A percentile compares a stretch with the other conserved stretches of the same genome.
These are phyloP conservation scores for Carex myosuroides DNA, from an alignment of 176 grass and related monocot species.

Conservation along the genomic window DNA sequence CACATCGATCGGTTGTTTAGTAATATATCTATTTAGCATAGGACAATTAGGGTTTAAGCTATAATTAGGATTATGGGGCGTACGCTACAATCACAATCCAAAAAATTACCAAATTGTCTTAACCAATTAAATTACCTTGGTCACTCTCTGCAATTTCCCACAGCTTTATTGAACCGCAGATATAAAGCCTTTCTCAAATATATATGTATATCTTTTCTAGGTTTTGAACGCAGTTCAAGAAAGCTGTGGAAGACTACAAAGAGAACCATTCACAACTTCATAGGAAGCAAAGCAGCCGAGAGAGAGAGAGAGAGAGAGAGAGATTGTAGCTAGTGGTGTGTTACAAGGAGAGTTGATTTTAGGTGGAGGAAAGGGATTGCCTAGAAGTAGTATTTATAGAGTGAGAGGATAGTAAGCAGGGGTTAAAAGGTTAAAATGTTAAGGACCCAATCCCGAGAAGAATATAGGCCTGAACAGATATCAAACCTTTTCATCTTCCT, in stretches of 20 bases:
- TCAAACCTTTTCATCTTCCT: conserved; percentile 5
- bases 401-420: conserved; percentile 4
- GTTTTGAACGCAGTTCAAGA: conserved; percentile 89
- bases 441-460: conserved; percentile 88
- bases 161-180: conserved; percentile 93
- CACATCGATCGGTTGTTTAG: background rate
- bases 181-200: conserved; percentile 7
- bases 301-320: background rate
- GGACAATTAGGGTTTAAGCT: background rate
- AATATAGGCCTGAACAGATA: conserved; percentile 69
- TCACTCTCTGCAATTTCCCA: conserved; percentile 79
- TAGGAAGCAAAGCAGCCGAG: background rate
- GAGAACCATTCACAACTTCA: conserved; percentile 45
- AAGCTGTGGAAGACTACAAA: conserved; percentile 99
- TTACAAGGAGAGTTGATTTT: background rate
- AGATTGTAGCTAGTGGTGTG: background rate
- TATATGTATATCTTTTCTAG: background rate
- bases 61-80: background rate
- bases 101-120: background rate
- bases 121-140: conserved; percentile 22
- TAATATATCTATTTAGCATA: background rate
- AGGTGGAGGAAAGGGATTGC: conserved; percentile 21
- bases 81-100: background rate
- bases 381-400: conserved; percentile 53
- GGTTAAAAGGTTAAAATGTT: conserved; percentile 39